phyloP scores from a whole-genome alignment of 2,329 filamentous ascomycete genomes.

The Teratosphaeria gauchensis region DNA sequence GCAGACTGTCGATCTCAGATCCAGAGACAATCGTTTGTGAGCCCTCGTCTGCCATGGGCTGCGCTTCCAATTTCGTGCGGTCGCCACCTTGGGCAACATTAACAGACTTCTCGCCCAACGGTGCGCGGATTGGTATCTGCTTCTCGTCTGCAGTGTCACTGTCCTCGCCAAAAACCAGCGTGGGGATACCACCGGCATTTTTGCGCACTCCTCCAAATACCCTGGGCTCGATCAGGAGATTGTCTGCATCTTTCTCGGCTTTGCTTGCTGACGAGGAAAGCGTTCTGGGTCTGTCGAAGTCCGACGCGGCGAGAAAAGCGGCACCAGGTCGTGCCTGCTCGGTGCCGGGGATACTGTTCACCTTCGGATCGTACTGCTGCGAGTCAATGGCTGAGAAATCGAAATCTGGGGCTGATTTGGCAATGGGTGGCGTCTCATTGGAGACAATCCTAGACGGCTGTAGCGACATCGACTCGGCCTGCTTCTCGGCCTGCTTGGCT shows the following conservation, averaged over 20 bases:
- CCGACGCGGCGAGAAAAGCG: conserved; percentile 7
- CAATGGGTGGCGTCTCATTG: conserved; percentile 27
- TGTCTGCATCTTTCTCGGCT: background rate
- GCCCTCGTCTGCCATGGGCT: conserved; percentile 49
- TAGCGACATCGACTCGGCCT: conserved; percentile 1
- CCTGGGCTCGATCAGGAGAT: conserved; percentile 6
- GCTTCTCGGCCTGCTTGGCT: background rate
- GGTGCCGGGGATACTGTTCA: conserved; percentile 8
- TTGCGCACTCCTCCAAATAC: conserved; percentile 8
- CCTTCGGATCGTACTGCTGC: conserved; percentile 17
- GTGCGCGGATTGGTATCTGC: background rate
- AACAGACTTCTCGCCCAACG: background rate
- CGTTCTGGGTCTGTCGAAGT: background rate
- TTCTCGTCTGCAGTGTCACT: conserved; percentile 1
- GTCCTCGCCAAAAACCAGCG: conserved; percentile 13
- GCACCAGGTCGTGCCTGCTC: conserved; percentile 8
- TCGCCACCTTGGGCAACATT: background rate
- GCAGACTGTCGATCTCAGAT: conserved; percentile 66
- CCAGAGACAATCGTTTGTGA: conserved; percentile 80
- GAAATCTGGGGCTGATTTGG: conserved; percentile 9
- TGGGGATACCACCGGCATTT: conserved; percentile 10
- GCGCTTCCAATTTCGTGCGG: conserved; percentile 5
- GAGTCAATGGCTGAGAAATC: conserved; percentile 22
- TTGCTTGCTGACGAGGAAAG: background rate
- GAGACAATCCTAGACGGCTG: conserved; percentile 29